Base-by-base conservation (phyloP, 2,329 filamentous ascomycete genomes). In the Cordyceps farinosa region DNA sequence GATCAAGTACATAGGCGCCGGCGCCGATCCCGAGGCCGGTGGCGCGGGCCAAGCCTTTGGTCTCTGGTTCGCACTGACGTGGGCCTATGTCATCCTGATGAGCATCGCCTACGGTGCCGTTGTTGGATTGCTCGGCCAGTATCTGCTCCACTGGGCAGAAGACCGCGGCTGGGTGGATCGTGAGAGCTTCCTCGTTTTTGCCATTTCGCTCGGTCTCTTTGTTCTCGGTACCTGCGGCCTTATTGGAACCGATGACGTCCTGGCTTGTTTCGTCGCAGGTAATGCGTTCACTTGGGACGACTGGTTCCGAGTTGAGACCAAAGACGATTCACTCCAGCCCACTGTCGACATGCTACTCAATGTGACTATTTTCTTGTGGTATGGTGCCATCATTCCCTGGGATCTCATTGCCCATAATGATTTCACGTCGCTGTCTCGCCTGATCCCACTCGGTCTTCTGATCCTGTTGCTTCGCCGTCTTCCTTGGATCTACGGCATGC, bases 321-420 rank as follows among this genome's bases (percentile, higher is more conserved):
- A 89, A 69, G 93, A 97, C 68, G 94, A 97, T 71, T 93, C 90
- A 2, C 83, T 97, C n/a, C 92, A 97, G 72, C 92, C 92, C 0
- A 97, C 92, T 0, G 90, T 97, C 52, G 92, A 97, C 73, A 96
- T 97, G 92, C 82, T 97, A 2, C 87, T 97, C 63, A 97, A 97
- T 72, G 86, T 96, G 3, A 82, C 88, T 22, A 84, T 97, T 45
- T 97, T 97, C 74, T 86, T 96, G 75, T 97, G 92, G 92, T 94
- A 90, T 69, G 92, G 92, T 3, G 91, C 91, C 0, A 85, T 93
- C 11, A 91, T 89, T 64, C 93, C 93, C 0, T 97, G 93, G 93
- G 73, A 79, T 5, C 79, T 78, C 32, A 96, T 97, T 67, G 75
- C 82, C 1, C 68, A 70, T 68, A 94, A 90, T 72, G 72, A 78